Evolutionary conservation across 2,329 filamentous ascomycete species (phyloP).

Genomic region (Trichophyton benhamiae): DNA sequence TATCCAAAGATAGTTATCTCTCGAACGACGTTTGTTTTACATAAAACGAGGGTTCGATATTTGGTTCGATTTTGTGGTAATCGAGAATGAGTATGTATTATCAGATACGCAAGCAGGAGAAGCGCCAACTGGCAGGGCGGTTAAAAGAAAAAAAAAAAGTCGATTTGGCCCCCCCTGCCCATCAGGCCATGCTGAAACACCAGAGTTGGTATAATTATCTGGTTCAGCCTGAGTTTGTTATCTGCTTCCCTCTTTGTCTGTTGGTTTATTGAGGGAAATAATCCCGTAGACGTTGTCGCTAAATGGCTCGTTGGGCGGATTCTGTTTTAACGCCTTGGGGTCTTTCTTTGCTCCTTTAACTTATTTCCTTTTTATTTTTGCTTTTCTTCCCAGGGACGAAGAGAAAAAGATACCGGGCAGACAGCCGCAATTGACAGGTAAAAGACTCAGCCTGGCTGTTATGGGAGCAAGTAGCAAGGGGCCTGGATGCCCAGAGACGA

Average conservation of each 20-base stretch:
- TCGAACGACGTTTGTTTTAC: not conserved
- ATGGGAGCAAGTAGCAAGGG: not conserved
- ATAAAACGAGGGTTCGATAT: not conserved
- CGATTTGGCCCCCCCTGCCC: not conserved
- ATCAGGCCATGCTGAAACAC: not conserved
- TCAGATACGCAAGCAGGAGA: not conserved
- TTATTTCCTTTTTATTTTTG: not conserved
- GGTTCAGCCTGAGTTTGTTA: not conserved
- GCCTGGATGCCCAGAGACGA: not conserved
- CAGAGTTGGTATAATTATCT: not conserved
- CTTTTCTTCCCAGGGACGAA: not conserved
- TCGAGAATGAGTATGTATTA: not conserved
- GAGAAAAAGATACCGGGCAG: not conserved
- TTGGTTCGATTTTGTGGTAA: not conserved
- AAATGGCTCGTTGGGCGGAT: not conserved
- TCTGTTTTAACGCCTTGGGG: no score
- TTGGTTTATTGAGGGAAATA: not conserved
- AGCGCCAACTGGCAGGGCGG: not conserved
- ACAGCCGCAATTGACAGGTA: not conserved
- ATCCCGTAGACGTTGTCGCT: not conserved
- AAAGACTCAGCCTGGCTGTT: not conserved
- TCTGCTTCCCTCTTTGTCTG: not conserved
- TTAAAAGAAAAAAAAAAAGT: not conserved
- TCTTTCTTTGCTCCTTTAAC: no score
- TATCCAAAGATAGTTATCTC: not conserved